Evolutionary conservation across 208 protist species (phyloP).

Genomic region (Leishmania tropica): DNA sequence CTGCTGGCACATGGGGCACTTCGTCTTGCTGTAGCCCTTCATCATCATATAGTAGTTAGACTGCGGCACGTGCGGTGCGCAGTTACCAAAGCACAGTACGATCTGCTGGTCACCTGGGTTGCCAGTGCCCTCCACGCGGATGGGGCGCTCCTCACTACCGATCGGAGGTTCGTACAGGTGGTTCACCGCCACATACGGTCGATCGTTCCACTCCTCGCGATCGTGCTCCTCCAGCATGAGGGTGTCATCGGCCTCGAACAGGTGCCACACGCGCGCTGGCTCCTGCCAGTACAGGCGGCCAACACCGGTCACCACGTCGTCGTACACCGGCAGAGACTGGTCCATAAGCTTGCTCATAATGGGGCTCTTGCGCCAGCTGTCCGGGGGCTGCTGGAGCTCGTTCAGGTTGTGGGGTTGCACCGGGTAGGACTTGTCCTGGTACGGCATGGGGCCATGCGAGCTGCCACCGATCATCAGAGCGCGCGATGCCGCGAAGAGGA

Average conservation of each 20-base stretch:
- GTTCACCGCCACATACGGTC: constrained; percentile 88
- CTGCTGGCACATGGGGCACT: constrained; percentile 91
- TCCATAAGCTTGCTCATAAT: constrained; percentile 92
- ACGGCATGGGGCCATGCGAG: constrained; percentile 64
- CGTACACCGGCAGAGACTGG: constrained; percentile 84
- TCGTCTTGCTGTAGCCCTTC: constrained; percentile 91
- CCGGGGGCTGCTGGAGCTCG: constrained; percentile 79
- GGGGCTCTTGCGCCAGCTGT: constrained; percentile 83
- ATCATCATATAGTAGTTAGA: constrained; percentile 93
- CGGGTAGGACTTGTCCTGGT: constrained; percentile 87
- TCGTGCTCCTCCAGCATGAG: constrained; percentile 93
- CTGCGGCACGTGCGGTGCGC: constrained; percentile 87
- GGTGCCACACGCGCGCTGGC: constrained; percentile 85
- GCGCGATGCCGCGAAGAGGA: constrained; percentile 65
- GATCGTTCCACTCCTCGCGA: constrained; percentile 91
- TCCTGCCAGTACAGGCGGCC: constrained; percentile 90
- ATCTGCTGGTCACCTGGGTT: constrained; percentile 89
- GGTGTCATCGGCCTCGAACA: constrained; percentile 89
- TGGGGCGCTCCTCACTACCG: constrained; percentile 86
- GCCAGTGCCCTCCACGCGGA: constrained; percentile 81
- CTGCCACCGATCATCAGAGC: constrained; percentile 55
- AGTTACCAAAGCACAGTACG: constrained; percentile 90
- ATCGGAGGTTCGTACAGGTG: constrained; percentile 91
- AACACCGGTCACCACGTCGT: constrained; percentile 83
- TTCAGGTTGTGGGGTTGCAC: constrained; percentile 83